A percentile compares a stretch with the other conserved stretches of the same genome.
Evolutionary conservation across 345 rosid species (phyloP).

Genomic region (Zanthoxylum bungeanum): DNA sequence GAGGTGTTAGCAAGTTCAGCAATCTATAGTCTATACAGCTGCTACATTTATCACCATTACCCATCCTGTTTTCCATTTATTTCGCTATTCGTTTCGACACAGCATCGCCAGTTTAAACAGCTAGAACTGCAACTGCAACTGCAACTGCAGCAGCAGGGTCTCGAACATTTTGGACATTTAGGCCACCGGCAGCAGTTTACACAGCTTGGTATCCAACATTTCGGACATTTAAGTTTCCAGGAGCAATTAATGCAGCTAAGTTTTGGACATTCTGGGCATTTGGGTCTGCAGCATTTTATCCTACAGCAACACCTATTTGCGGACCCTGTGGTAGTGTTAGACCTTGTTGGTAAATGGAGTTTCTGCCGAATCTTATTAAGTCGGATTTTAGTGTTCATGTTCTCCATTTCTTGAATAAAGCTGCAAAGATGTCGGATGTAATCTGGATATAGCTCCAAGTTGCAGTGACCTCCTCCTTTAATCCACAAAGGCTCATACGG

Average conservation of each 20-base stretch:
- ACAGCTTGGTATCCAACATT: conserved; percentile 49
- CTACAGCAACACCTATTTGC: conserved; percentile 53
- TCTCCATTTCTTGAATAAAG: conserved; percentile 92
- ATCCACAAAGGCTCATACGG: conserved; percentile 97
- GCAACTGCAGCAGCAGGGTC: conserved; percentile 15
- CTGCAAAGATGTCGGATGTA: conserved; percentile 80
- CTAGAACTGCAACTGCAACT: conserved; percentile 15
- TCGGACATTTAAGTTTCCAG: conserved; percentile 33
- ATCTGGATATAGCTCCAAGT: conserved; percentile 93
- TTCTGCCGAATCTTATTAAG: conserved; percentile 72
- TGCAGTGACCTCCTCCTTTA: conserved; percentile 98
- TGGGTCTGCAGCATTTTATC: conserved; percentile 39
- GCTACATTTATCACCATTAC: conserved; percentile 17
- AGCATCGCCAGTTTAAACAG: conserved; percentile 45
- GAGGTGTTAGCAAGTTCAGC: conserved; percentile 29
- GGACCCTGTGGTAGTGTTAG: conserved; percentile 12
- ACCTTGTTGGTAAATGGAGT: conserved; percentile 39
- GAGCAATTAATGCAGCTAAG: conserved; percentile 29
- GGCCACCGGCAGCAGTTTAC: conserved; percentile 37
- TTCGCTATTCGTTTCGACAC: conserved; percentile 20
- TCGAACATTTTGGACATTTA: conserved; percentile 35
- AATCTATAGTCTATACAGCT: conserved; percentile 49
- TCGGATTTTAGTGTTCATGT: conserved; percentile 54
- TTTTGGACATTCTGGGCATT: conserved; percentile 35
- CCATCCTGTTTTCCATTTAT: conserved; percentile 32